These are phyloP conservation scores for Chlamydomonas eustigma DNA, from an alignment of 139 green algal genomes.

Conservation along the genomic window DNA sequence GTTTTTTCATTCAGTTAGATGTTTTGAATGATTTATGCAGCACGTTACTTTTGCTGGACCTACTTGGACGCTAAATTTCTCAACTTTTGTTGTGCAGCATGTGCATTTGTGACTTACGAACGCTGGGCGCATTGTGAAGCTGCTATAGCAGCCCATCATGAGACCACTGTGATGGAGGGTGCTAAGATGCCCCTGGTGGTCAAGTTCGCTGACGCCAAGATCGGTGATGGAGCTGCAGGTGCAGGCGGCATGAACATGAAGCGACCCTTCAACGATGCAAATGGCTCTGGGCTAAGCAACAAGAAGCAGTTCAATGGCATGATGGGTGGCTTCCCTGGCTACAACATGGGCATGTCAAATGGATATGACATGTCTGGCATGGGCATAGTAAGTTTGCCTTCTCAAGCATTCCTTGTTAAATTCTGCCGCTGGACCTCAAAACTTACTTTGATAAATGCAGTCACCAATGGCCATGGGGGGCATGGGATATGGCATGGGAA, in stretches of 20 bases:
- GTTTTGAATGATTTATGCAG: no score
- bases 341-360: background rate
- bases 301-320: slow-evolving; percentile 25
- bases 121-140: slow-evolving; percentile 69
- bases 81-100: slow-evolving; percentile 44
- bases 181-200: slow-evolving; percentile 72
- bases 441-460: no score
- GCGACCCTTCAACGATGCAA: slow-evolving; percentile 6
- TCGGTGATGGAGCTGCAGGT: slow-evolving; percentile 9
- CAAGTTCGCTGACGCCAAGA: slow-evolving; percentile 84
- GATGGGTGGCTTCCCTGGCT: background rate
- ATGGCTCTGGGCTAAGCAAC: slow-evolving; percentile 5
- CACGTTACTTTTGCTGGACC: no score
- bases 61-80: no score
- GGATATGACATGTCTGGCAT: background rate
- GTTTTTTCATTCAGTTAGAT: no score
- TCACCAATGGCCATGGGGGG: no score
- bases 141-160: slow-evolving; percentile 70
- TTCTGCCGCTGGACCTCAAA: no score
- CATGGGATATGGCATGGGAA: no score
- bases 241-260: slow-evolving; percentile 8
- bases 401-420: no score
- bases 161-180: slow-evolving; percentile 56
- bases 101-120: slow-evolving; percentile 76
- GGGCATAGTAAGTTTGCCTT: background rate